Evolutionary conservation across 1,284 basidiomycete genomes (phyloP).

Genomic region (Malassezia cuniculi): DNA sequence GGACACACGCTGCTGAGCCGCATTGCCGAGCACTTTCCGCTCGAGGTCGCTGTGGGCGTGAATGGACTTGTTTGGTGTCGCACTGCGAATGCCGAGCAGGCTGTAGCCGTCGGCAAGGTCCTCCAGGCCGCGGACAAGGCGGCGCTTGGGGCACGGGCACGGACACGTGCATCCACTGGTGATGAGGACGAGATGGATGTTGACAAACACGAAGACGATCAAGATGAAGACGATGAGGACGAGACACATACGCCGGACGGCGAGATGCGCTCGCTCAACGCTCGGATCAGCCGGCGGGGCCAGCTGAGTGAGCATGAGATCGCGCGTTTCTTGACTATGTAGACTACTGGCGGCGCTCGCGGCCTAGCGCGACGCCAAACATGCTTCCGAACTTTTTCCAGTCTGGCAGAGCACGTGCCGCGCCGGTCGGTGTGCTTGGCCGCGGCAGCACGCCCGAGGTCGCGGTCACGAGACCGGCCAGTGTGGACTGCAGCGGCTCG

Average conservation of each 20-base stretch:
- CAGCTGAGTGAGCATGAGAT: slow-evolving; percentile 4
- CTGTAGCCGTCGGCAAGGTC: slow-evolving; percentile 27
- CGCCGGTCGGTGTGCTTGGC: slow-evolving; percentile 10
- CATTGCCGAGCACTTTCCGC: slow-evolving; percentile 31
- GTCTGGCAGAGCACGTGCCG: slow-evolving; percentile 24
- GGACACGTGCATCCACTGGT: neutral
- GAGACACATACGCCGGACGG: slow-evolving; percentile 5
- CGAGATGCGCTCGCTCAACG: slow-evolving; percentile 1
- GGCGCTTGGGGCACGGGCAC: neutral
- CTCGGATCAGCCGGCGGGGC: slow-evolving; percentile 1
- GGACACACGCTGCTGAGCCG: slow-evolving; percentile 20
- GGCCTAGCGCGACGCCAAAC: slow-evolving; percentile 29
- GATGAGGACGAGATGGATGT: neutral
- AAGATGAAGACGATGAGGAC: neutral
- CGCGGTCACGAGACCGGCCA: slow-evolving; percentile 6
- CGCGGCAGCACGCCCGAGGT: slow-evolving; percentile 7
- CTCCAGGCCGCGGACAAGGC: slow-evolving; percentile 20
- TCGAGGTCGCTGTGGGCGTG: slow-evolving; percentile 37
- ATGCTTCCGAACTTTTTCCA: slow-evolving; percentile 34
- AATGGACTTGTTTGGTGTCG: slow-evolving; percentile 38
- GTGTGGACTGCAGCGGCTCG: slow-evolving; percentile 1
- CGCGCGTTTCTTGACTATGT: slow-evolving; percentile 1
- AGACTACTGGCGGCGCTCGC: slow-evolving; percentile 14
- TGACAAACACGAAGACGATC: neutral
- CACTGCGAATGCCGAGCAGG: slow-evolving; percentile 19